phyloP scores from a whole-genome alignment of 164 flowering plant genomes.

The Vitis rupestris region DNA sequence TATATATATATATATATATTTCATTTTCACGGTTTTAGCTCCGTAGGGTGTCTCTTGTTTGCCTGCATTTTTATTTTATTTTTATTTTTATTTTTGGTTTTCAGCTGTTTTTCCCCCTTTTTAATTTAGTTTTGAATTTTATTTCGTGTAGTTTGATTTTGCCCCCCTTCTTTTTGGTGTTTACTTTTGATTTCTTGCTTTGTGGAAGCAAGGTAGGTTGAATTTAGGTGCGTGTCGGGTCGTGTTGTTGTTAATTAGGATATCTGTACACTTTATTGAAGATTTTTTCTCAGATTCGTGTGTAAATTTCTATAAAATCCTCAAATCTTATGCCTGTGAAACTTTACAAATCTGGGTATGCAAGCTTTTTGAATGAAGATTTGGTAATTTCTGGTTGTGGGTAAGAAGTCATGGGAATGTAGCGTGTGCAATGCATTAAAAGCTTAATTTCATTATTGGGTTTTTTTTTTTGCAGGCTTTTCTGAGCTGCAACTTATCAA shows the following conservation, averaged over 20 bases:
- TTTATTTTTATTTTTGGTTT: not conserved
- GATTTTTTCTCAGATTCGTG: not conserved
- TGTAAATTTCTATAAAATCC: not conserved
- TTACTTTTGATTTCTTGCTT: not conserved
- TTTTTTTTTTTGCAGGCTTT: not conserved
- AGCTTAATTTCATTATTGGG: not conserved
- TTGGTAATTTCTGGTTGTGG: not conserved
- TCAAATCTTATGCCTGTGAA: not conserved
- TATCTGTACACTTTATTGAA: not conserved
- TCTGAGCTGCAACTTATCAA: slow-evolving; percentile 1
- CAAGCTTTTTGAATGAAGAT: not conserved
- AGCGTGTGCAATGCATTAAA: not conserved
- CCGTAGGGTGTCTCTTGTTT: not conserved
- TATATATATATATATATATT: not conserved
- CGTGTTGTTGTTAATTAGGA: not conserved
- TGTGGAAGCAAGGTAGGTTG: not conserved
- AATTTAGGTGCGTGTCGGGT: not conserved
- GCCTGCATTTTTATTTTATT: not conserved
- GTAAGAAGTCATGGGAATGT: not conserved
- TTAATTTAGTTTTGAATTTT: not conserved
- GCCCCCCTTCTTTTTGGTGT: not conserved
- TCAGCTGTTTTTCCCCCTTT: not conserved
- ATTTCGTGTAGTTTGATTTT: not conserved
- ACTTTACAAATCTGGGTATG: slow-evolving; percentile 2
- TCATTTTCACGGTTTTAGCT: not conserved